Conservation (phyloP, 1,284 basidiomycete genomes). For the Cutaneotrichosporon curvatum region DNA sequence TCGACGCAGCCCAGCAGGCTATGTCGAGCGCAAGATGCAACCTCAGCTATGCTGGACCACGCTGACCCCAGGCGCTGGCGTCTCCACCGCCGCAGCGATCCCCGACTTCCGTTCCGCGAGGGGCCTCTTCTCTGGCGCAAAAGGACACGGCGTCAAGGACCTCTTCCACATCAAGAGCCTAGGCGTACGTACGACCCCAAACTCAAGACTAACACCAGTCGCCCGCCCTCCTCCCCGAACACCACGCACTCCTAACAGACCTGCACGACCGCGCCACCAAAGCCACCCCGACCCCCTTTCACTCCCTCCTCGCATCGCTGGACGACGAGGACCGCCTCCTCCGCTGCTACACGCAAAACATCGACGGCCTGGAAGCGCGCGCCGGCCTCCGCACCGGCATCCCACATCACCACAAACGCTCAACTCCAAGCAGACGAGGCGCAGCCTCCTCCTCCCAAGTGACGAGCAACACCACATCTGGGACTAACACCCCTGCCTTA, state of each 20-base stretch:
- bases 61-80: slow-evolving; percentile 83
- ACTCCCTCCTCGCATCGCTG: slow-evolving; percentile 64
- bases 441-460: not conserved
- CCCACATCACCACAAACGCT: slow-evolving; percentile 10
- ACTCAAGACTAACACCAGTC: slow-evolving; percentile 23
- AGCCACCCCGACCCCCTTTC: slow-evolving; percentile 76
- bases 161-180: slow-evolving; percentile 87
- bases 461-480: not conserved
- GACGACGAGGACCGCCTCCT: slow-evolving; percentile 71
- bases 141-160: slow-evolving; percentile 74
- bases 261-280: slow-evolving; percentile 65
- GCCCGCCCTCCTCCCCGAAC: slow-evolving; percentile 58
- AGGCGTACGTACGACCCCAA: slow-evolving; percentile 67
- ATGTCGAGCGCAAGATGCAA: too few relatives aligned
- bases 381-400: slow-evolving; percentile 59
- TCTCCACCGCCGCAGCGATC: slow-evolving; percentile 82
- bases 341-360: slow-evolving; percentile 91
- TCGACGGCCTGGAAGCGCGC: slow-evolving; percentile 80
- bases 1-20: too few relatives aligned
- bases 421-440: not conserved
- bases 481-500: not conserved
- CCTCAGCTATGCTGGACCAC: too few relatives aligned
- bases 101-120: slow-evolving; percentile 83
- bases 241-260: slow-evolving; percentile 69
- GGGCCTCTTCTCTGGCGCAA: slow-evolving; percentile 64